phyloP scores from a whole-genome alignment of 2,329 filamentous ascomycete genomes.

The Botrytis squamosa region DNA sequence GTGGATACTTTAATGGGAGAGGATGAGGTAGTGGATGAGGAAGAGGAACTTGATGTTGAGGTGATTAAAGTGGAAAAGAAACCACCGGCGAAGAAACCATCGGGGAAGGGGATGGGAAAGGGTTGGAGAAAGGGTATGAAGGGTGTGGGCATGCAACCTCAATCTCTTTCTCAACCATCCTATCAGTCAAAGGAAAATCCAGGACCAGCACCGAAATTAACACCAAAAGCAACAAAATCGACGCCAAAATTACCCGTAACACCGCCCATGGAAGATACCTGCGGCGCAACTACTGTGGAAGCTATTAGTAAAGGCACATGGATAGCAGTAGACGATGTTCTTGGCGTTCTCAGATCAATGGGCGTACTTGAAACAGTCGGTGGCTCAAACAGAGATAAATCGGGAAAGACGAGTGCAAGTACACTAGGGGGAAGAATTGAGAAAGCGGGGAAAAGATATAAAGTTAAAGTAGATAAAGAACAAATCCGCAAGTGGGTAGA shows the following conservation, averaged over 20 bases:
- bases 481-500: slow-evolving; percentile 65
- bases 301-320: slow-evolving; percentile 76
- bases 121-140: slow-evolving; percentile 21
- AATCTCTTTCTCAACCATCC: not conserved
- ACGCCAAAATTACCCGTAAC: not conserved
- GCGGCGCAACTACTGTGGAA: slow-evolving; percentile 46
- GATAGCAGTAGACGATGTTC: slow-evolving; percentile 81
- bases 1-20: slow-evolving; percentile 30
- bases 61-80: slow-evolving; percentile 41
- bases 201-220: not conserved
- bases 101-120: slow-evolving; percentile 19
- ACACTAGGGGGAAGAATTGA: slow-evolving; percentile 17
- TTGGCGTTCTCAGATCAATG: slow-evolving; percentile 78
- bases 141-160: slow-evolving; percentile 17
- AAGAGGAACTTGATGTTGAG: slow-evolving; percentile 45
- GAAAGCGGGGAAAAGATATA: slow-evolving; percentile 44
- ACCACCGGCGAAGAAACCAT: not conserved
- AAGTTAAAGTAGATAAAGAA: slow-evolving; percentile 52
- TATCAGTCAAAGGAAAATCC: not conserved
- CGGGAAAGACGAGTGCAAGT: slow-evolving; percentile 39
- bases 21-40: slow-evolving; percentile 42
- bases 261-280: not conserved
- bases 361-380: slow-evolving; percentile 62
- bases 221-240: not conserved
- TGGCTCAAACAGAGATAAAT: slow-evolving; percentile 39